Conservation (phyloP, 2,329 filamentous ascomycete species). For the Pestalotiopsis sp. region DNA sequence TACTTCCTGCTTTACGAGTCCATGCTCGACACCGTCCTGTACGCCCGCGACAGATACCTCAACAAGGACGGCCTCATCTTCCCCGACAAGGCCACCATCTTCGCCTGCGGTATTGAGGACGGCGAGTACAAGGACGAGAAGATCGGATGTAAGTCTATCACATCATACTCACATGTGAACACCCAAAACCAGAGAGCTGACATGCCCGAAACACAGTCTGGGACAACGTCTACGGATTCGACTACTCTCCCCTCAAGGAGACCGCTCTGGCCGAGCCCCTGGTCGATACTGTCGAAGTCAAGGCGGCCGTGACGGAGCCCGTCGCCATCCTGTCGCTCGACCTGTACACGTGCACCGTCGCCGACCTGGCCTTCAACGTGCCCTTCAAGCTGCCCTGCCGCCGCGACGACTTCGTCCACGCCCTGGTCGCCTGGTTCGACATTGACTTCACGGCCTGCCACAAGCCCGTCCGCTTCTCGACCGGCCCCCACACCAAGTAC, state of each 20-base stretch:
- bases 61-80: conserved; percentile 89
- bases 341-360: conserved; percentile 84
- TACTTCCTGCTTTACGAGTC: conserved; percentile 98
- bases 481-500: conserved; percentile 97
- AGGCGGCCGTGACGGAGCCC: conserved; percentile 94
- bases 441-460: conserved; percentile 98
- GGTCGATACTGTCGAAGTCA: conserved; percentile 96
- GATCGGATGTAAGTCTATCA: conserved; percentile 81
- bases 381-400: conserved; percentile 77
- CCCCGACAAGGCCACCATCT: conserved; percentile 98
- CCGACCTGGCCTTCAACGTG: conserved; percentile 81
- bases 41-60: conserved; percentile 92
- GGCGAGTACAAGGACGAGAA: conserved; percentile 99
- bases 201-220: conserved; percentile 66
- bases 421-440: conserved; percentile 97
- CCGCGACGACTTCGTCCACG: conserved; percentile 94
- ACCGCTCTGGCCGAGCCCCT: conserved; percentile 94
- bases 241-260: conserved; percentile 91
- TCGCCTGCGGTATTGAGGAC: conserved; percentile 95
- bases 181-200: background rate
- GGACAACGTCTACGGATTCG: conserved; percentile 98
- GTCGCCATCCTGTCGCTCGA: conserved; percentile 84
- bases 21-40: conserved; percentile 98
- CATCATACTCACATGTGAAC: no score
- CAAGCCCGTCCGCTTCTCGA: conserved; percentile 96